phyloP scores from a whole-genome alignment of 2,329 filamentous ascomycete genomes.

The Lasiodiplodia citricola region DNA sequence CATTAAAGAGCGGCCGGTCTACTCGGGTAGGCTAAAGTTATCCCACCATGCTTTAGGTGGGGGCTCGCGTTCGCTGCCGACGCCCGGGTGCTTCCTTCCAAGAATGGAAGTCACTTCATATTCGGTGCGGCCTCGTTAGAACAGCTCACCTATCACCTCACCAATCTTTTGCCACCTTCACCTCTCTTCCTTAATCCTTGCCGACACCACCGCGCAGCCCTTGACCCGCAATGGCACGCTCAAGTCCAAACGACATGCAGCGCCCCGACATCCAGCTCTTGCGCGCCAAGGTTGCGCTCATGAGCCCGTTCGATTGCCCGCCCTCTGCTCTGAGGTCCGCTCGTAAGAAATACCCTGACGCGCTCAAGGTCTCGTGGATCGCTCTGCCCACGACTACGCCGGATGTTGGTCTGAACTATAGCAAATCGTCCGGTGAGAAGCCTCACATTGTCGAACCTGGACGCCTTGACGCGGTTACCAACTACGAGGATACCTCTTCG shows the following conservation, averaged over 20 bases:
- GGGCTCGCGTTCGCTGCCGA: neutral
- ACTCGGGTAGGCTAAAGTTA: neutral
- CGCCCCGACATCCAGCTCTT: constrained; percentile 7
- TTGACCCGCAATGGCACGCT: neutral
- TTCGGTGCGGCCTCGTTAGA: too few species aligned
- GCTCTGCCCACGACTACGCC: too few species aligned
- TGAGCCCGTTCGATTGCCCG: neutral
- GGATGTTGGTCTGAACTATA: neutral
- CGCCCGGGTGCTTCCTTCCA: neutral
- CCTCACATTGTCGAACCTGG: neutral
- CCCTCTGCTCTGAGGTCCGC: constrained; percentile 83
- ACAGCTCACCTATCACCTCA: neutral
- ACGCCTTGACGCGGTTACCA: neutral
- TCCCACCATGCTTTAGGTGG: neutral
- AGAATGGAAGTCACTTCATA: neutral
- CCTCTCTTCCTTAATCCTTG: neutral
- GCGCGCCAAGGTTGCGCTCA: constrained; percentile 20
- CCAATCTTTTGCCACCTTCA: neutral
- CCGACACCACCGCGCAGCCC: neutral
- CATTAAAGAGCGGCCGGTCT: neutral
- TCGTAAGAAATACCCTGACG: constrained; percentile 75
- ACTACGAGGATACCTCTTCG: too few species aligned
- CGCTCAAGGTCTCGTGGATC: neutral
- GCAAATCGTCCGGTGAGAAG: neutral
- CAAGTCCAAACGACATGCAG: neutral